Evolutionary conservation across 2,329 filamentous ascomycete genomes (phyloP).

Genomic region (Epichloe sp.): DNA sequence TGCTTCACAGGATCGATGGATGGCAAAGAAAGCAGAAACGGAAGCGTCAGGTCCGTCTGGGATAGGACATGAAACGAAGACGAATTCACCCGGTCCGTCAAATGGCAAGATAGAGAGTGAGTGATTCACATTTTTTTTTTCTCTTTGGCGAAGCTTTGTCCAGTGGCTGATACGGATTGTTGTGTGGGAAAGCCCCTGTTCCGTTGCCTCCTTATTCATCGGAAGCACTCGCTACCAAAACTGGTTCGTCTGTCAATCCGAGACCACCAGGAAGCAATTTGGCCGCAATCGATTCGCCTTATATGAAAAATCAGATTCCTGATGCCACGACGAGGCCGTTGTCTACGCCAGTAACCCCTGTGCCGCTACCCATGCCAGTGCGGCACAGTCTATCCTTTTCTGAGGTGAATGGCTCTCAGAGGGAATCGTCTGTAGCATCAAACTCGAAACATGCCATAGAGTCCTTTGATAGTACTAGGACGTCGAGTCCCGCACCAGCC

Average conservation of each 20-base stretch:
- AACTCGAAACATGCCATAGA: neutral
- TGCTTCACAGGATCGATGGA: neutral
- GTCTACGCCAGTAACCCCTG: neutral
- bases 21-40: neutral
- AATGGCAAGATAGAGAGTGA: neutral
- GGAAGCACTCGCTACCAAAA: neutral
- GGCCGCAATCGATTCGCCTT: neutral
- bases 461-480: neutral
- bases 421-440: neutral
- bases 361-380: neutral
- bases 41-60: neutral
- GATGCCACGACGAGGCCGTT: neutral
- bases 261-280: neutral
- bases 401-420: neutral
- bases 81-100: neutral
- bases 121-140: neutral
- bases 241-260: neutral
- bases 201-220: neutral
- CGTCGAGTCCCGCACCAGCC: neutral
- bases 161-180: neutral
- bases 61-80: neutral
- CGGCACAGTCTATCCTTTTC: neutral
- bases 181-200: neutral
- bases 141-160: neutral
- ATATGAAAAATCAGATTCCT: neutral